phyloP scores from a whole-genome alignment of 1,284 basidiomycete genomes.

The Pyrrhoderma lamaoense region DNA sequence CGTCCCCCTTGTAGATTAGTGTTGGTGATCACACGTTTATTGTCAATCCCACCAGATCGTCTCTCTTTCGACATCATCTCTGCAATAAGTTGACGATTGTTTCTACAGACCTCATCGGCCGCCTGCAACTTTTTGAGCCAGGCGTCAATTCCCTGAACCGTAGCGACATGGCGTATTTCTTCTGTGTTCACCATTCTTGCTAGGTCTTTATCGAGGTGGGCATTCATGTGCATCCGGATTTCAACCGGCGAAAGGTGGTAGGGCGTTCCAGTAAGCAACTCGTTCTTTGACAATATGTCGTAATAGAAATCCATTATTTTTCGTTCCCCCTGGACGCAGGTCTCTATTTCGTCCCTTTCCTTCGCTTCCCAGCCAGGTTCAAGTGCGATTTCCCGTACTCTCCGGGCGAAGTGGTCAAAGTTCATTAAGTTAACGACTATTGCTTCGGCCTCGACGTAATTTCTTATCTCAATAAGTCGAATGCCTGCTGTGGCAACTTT shows the following conservation, averaged over 20 bases:
- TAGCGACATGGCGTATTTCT: not conserved
- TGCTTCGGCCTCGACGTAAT: not conserved
- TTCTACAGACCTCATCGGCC: too few species aligned
- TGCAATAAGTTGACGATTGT: too few species aligned
- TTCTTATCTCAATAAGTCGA: not conserved
- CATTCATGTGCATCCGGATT: not conserved
- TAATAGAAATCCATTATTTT: not conserved
- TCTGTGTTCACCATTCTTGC: not conserved
- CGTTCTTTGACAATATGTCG: not conserved
- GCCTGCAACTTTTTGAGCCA: too few species aligned
- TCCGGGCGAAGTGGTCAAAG: not conserved
- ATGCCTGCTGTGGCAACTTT: not conserved
- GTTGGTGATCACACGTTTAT: not conserved
- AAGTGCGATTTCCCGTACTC: not conserved
- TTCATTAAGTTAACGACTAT: not conserved
- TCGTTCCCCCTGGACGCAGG: not conserved
- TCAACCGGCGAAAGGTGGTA: not conserved
- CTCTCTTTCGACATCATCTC: too few species aligned
- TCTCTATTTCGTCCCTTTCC: not conserved
- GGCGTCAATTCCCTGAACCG: not conserved
- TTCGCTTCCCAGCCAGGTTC: not conserved
- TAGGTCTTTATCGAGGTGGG: not conserved
- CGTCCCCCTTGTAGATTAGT: not conserved
- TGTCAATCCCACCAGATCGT: too few species aligned
- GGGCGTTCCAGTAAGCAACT: not conserved